A percentile compares a stretch with the other conserved stretches of the same genome.
These are phyloP conservation scores for Mortierella polycephala DNA, from an alignment of 371 early-diverging fungal species.

Conservation along the genomic window DNA sequence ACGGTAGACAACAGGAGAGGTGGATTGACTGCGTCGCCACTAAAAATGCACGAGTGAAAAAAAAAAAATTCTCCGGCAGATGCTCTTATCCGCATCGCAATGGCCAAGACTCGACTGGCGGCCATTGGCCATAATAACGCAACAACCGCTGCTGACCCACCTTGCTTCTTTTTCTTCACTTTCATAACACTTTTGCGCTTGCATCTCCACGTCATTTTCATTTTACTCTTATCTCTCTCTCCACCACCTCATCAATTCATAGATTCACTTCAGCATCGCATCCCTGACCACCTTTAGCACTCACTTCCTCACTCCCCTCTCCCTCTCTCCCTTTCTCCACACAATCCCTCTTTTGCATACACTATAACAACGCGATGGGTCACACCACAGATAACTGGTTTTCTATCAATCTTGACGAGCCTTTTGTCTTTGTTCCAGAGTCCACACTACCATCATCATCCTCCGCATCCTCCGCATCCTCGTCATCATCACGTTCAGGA, in stretches of 20 bases:
- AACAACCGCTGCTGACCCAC: too few relatives aligned
- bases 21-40: background rate
- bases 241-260: background rate
- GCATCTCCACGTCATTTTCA: background rate
- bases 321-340: background rate
- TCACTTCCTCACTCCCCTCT: background rate
- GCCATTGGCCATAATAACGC: too few relatives aligned
- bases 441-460: background rate
- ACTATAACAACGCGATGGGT: slow-evolving; percentile 11
- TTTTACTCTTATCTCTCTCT: background rate
- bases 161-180: background rate
- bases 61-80: slow-evolving; percentile 14
- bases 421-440: slow-evolving; percentile 23
- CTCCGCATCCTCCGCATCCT: background rate
- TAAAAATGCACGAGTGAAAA: slow-evolving; percentile 3
- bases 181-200: background rate
- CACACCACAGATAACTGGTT: slow-evolving; percentile 30
- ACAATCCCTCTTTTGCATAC: background rate
- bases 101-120: too few relatives aligned
- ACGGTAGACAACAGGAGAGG: background rate
- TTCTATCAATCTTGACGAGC: slow-evolving; percentile 29
- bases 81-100: background rate
- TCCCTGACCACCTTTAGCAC: background rate
- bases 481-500: background rate
- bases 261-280: background rate